phyloP scores from a whole-genome alignment of 768 basidiomycete genomes.

The Suillus brevipes region DNA sequence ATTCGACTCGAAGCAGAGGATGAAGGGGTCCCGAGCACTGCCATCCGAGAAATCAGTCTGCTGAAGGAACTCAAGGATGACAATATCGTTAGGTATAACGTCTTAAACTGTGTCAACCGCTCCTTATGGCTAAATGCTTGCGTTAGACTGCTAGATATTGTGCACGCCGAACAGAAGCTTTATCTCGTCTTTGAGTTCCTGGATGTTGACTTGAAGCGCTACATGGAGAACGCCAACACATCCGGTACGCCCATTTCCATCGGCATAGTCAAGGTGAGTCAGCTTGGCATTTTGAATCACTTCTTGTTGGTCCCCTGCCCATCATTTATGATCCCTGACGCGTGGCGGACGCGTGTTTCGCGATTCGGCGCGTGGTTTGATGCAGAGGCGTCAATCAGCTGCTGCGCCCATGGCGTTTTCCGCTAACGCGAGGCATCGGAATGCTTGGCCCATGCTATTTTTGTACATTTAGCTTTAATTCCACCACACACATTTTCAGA shows the following conservation, averaged over 20 bases:
- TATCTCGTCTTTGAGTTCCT: conserved; percentile 98
- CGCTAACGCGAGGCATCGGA: not conserved
- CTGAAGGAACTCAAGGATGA: conserved; percentile 96
- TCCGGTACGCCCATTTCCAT: conserved; percentile 69
- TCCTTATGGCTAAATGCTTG: conserved; percentile 16
- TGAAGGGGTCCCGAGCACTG: conserved; percentile 97
- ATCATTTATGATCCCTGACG: conserved; percentile 21
- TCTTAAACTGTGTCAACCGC: conserved; percentile 2
- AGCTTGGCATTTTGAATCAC: not conserved
- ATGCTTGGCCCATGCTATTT: not conserved
- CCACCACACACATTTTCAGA: conserved; percentile 3
- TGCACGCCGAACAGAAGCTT: conserved; percentile 94
- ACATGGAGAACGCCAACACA: conserved; percentile 87
- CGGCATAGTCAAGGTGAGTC: conserved; percentile 77
- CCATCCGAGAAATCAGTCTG: conserved; percentile 96
- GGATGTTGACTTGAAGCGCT: conserved; percentile 94
- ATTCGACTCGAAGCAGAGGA: conserved; percentile 98
- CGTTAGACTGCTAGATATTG: conserved; percentile 86
- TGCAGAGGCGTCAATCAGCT: conserved; percentile 7
- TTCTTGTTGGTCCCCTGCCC: conserved; percentile 3
- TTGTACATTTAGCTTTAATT: not conserved
- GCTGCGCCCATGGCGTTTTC: not conserved
- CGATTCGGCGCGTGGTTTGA: conserved; percentile 14
- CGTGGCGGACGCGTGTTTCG: conserved; percentile 30
- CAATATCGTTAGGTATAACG: conserved; percentile 84